Evolutionary conservation across 208 protist species (phyloP).

Genomic region (Trypanosoma theileri): DNA sequence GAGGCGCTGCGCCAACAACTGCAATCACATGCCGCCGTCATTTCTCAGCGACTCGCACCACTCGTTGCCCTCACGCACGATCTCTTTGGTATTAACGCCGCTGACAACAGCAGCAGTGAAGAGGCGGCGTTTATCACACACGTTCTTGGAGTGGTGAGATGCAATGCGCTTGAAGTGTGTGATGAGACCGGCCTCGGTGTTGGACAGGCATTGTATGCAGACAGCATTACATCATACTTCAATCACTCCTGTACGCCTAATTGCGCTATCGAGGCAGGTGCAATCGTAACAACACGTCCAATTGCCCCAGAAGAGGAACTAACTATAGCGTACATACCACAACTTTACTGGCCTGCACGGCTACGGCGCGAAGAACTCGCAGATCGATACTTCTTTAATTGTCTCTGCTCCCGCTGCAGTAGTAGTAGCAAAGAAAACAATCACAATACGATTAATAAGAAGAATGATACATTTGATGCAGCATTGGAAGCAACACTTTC

Average conservation of each 20-base stretch:
- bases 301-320: conserved; percentile 69
- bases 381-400: conserved; percentile 76
- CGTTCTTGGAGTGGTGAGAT: conserved; percentile 71
- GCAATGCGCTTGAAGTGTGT: conserved; percentile 75
- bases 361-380: conserved; percentile 62
- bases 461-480: conserved; percentile 55
- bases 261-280: conserved; percentile 57
- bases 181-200: conserved; percentile 66
- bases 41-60: conserved; percentile 58
- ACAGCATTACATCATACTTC: conserved; percentile 60
- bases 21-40: conserved; percentile 55
- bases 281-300: conserved; percentile 65
- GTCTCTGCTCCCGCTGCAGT: conserved; percentile 64
- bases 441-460: not conserved
- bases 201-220: conserved; percentile 71
- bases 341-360: conserved; percentile 79
- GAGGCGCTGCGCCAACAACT: conserved; percentile 42
- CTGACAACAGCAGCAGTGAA: not conserved
- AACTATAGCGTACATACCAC: conserved; percentile 82
- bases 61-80: conserved; percentile 46
- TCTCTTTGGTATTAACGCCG: conserved; percentile 34
- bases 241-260: conserved; percentile 88
- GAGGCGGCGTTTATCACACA: conserved; percentile 28
- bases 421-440: not conserved
- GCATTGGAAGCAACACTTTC: conserved; percentile 45